Conservation (phyloP, 768 basidiomycete species). For the Boletus reticulatus region DNA sequence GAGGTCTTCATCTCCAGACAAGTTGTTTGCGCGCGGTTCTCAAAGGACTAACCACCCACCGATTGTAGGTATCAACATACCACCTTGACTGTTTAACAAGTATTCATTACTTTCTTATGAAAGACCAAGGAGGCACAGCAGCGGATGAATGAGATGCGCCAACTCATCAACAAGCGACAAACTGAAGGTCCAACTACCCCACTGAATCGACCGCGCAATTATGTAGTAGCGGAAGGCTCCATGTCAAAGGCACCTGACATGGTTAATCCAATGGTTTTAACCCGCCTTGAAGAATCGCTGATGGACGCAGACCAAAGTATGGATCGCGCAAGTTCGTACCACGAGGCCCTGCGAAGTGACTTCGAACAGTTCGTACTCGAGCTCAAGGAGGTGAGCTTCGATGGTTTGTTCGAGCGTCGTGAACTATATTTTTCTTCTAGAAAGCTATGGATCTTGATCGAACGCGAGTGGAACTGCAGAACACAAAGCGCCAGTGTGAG, state of each 20-base stretch:
- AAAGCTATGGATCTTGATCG: slow-evolving; percentile 63
- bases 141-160: slow-evolving; percentile 81
- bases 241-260: slow-evolving; percentile 18
- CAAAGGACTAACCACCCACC: slow-evolving; percentile 40
- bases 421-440: slow-evolving; percentile 34
- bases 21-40: slow-evolving; percentile 44
- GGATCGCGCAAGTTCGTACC: slow-evolving; percentile 46
- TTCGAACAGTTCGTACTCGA: slow-evolving; percentile 49
- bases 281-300: slow-evolving; percentile 47
- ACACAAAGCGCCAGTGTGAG: slow-evolving; percentile 70
- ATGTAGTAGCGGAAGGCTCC: slow-evolving; percentile 21
- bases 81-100: background rate
- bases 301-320: slow-evolving; percentile 60
- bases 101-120: slow-evolving; percentile 26
- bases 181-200: slow-evolving; percentile 44
- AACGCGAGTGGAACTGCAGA: slow-evolving; percentile 61
- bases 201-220: slow-evolving; percentile 44
- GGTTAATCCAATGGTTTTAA: slow-evolving; percentile 10
- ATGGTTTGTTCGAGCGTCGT: background rate
- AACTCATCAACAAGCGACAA: slow-evolving; percentile 62
- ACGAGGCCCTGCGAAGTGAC: slow-evolving; percentile 53
- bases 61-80: slow-evolving; percentile 36
- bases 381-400: slow-evolving; percentile 53
- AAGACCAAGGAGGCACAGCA: slow-evolving; percentile 76
- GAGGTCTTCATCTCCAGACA: slow-evolving; percentile 58